Base-by-base conservation (phyloP, 2,329 filamentous ascomycete species). In the Fusarium bulbicola region DNA sequence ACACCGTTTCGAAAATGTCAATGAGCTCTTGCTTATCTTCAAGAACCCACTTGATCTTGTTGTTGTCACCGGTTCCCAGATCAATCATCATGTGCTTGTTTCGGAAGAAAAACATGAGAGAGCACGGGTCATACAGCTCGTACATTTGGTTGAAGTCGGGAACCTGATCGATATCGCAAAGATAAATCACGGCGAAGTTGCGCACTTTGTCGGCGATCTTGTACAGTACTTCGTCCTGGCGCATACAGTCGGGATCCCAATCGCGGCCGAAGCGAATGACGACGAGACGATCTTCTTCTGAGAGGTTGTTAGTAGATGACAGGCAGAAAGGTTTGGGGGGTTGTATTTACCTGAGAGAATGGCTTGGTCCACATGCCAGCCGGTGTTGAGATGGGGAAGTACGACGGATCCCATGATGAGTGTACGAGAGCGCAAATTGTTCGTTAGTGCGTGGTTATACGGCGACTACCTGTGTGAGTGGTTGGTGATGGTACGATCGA, bases 31-130 rank as follows among this genome's bases (percentile, higher is more conserved):
- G 95, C 85, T 99, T 98, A 80, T 99, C 95, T 84, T 98, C 95
- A 36, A 84, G 86, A 53, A 97, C 94, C 92, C 94, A 97, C 81
- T 98, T 98, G 76, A 98, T 87, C 83, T 98, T 98, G 83, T 99
- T 99, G 84, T 99, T 99, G 85, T 99, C 97, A 74, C 96, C 96
- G 4, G 96, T 99, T 52, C 95, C 95, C 77, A 98, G 95, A 89
- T 98, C 95, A 82, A 93, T 94, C 93, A 97, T 97, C 91, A 98
- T 98, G 84, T 98, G 95, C 82, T 99, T 99, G 82, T 99, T 99
- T 70, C 95, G 91, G 86, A 95, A 97, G 88, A 97, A 97, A 86
- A 87, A 97, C 93, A 98, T 98, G 83, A 98, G 91, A 7, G 96
- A 97, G 85, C 95, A 94, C 1, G 95, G 91, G 80, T 99, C 93